Conservation (phyloP, 208 protist species). For the Crithidia brevicula region DNA sequence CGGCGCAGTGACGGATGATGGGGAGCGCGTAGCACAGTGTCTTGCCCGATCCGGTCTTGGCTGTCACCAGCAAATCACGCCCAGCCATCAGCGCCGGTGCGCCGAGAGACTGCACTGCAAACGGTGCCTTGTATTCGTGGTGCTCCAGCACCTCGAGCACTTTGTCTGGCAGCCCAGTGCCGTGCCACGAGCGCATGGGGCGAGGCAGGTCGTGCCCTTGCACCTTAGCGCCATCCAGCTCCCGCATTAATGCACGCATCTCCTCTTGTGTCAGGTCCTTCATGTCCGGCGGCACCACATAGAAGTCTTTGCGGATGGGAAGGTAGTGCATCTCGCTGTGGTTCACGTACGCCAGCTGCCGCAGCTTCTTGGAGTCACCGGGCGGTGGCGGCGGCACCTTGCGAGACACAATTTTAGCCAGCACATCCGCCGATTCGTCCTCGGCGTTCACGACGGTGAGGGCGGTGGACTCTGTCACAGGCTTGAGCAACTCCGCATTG, state of each 20-base stretch:
- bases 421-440: conserved; percentile 71
- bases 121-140: conserved; percentile 67
- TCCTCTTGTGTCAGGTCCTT: conserved; percentile 58
- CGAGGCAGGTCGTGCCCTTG: conserved; percentile 44
- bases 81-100: conserved; percentile 87
- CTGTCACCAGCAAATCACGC: conserved; percentile 88
- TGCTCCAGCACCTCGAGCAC: conserved; percentile 62
- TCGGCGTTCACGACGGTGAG: conserved; percentile 75
- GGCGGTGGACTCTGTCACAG: conserved; percentile 57
- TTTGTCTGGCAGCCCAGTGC: conserved; percentile 76
- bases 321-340: conserved; percentile 65
- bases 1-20: conserved; percentile 88
- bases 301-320: conserved; percentile 84
- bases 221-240: conserved; percentile 87
- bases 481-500: conserved; percentile 54
- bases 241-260: conserved; percentile 59
- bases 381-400: conserved; percentile 65
- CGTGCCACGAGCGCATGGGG: conserved; percentile 83
- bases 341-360: conserved; percentile 75
- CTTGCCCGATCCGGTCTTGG: conserved; percentile 96
- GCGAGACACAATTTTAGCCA: conserved; percentile 39
- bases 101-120: conserved; percentile 88
- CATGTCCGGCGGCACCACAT: conserved; percentile 77
- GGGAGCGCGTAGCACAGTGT: conserved; percentile 94
- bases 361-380: conserved; percentile 68